Base-by-base conservation (phyloP, 164 flowering plant genomes). In the Malania oleifera region DNA sequence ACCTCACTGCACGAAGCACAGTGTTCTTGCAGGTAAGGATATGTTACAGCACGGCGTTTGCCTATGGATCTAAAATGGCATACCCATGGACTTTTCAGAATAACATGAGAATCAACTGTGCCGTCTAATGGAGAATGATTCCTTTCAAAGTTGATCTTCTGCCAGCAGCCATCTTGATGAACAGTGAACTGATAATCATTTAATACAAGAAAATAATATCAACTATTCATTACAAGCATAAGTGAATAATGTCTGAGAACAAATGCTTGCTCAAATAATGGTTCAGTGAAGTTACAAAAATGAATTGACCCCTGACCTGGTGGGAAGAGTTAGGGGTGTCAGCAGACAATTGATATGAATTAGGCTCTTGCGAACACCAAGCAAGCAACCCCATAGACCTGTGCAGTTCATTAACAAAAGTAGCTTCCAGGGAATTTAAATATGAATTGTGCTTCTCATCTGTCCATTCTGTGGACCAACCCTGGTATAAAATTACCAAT, bases 391-490 rank as follows among this genome's bases (percentile, higher is more conserved):
- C 34, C 52, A 52, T 69, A 18, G 72, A 74, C 22, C 19, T 40
- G 14, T 69, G 63, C 70, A 79, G 72, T 24, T 76, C 71, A 23
- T 71, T 34, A 24, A 76, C 72, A 70, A 79, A 79, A 37, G 83
- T 74, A 12, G 70, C 54, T 64, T 79, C 83, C 56, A 79, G 63
- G 20, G 37, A 60, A 52, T 63, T 34, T 59, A 79, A 73, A 52
- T 71, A 76, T 26, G 22, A 45, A 29, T 52, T 67, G 67, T 79
- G 83, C 67, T 69, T 76, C 70, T 76, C 73, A 58, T 76, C 52
- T 26, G 83, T 76, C 83, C 80, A 76, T 52, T 41, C 61, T 27
- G 60, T 29, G 4, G 57, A 41, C 29, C 60, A 46, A 17, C 45
- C 74, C 80, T 71, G 73, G 34, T 8, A 59, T 23, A 41, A 49